Evolutionary conservation across 805 yeast genomes (phyloP), one percentile per base, ranked within the genome.

Genomic region (Suhomyces prunicola): DNA sequence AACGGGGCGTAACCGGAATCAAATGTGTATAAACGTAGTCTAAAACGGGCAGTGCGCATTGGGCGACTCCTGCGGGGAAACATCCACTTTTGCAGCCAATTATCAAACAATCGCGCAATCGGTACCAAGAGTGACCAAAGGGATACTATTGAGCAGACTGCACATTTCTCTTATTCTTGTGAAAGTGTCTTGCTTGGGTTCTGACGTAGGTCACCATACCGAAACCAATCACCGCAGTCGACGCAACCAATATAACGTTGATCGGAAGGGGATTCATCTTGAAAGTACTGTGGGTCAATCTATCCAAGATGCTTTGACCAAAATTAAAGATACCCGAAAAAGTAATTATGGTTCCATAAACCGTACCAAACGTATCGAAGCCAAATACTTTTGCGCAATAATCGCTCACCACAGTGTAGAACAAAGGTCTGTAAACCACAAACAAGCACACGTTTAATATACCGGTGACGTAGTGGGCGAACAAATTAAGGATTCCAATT

Each of bases 331-430:
- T 57, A 36, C 86, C 86, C 1, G 84, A 75, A 23, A 78, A 68
- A 44, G 83, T 77, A 68, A 81, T 79, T 31, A 81, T 78, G 17
- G 81, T 66, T n/a, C 85, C 85, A 59, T 82, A 82, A 27, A 82
- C 77, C 1, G 83, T 78, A 40, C 87, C 86, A 63, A 82, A 80
- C 9, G 86, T 80, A 60, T 81, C 84, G 57, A 79, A 77, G 1
- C 87, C 87, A 64, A 83, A 84, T 47, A 80, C 84, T 64, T 84
- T 85, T 26, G 87, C 84, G 60, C 85, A 81, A 61, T 74, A 78
- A 61, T 81, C 86, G 3, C 82, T 76, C 39, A 81, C 69, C 2
- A 83, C 72, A n/a, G 86, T 81, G 62, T 81, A 81, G 66, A 80
- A 81, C 58, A 81, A 80, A 36, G 85, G 86, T 63, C 86, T 73